Base-by-base conservation (phyloP, 768 basidiomycete species). In the Auricularia sp. region DNA sequence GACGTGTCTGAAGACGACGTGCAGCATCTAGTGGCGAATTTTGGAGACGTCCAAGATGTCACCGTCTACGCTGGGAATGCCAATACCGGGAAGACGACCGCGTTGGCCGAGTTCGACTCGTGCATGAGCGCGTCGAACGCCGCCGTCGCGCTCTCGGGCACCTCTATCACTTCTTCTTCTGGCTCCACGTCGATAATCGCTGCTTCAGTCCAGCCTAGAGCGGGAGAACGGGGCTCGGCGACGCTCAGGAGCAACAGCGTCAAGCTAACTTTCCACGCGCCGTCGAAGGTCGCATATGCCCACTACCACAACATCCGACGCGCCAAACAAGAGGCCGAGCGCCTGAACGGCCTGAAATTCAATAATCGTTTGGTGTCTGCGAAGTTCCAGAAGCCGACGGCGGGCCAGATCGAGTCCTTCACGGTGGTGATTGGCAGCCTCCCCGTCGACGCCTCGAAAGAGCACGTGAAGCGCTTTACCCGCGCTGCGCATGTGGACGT, bases 361-460 rank as follows among this genome's bases (percentile, higher is more conserved):
- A 72, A 77, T 0, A 80, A 79, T 24, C 75, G 74, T 51, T 72
- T 76, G 63, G 69, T 89, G 2, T 74, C 75, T 6, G 88, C 84
- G 0, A 70, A 67, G 1, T 67, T 85, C 7, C 83, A 90, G 59
- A 61, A 62, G 29, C 69, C 79, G 3, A 51, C 61, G 14, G 69
- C 73, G 77, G 3, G 86, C 85, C 2, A 70, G 86, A 0, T 88
- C 87, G 1, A 83, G 3, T 71, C 73, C 0, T 82, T 81, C 70
- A 90, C 83, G 7, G 84, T 92, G 63, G 82, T 82, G 18, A 82
- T 91, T 68, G 71, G 72, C 4, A 78, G 81, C 3, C 70, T 90
- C 3, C 86, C 88, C 1, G 70, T 80, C 0, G 68, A 73, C 61
- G 68, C 72, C 2, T 75, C 77, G 51, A 73, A 78, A 0, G 75